phyloP scores from a whole-genome alignment of 805 yeast genomes.

The Pichia gijzeniarum region DNA sequence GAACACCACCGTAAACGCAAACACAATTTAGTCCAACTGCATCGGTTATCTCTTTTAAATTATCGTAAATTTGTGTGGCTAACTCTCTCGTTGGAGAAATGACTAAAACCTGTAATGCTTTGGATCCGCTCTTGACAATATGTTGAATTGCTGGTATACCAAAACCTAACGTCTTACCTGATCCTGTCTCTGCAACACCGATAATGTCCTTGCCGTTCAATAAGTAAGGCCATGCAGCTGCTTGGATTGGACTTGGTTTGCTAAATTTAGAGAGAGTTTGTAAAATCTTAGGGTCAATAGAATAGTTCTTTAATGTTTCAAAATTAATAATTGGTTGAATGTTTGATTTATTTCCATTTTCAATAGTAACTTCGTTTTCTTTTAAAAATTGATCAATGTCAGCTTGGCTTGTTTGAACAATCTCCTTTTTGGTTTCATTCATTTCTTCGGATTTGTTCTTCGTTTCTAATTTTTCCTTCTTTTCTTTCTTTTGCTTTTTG shows the following conservation, averaged over 20 bases:
- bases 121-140: constrained; percentile 39
- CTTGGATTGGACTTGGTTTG: constrained; percentile 93
- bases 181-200: constrained; percentile 98
- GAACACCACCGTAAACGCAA: constrained; percentile 95
- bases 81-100: constrained; percentile 97
- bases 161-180: constrained; percentile 96
- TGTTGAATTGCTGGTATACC: constrained; percentile 94
- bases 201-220: constrained; percentile 75
- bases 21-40: constrained; percentile 61
- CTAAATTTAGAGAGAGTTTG: constrained; percentile 65
- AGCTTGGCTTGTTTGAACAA: constrained; percentile 32
- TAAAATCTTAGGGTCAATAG: constrained; percentile 48
- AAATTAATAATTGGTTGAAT: constrained; percentile 70
- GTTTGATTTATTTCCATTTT: constrained; percentile 49
- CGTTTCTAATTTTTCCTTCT: constrained; percentile 29
- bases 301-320: constrained; percentile 40
- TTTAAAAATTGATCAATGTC: constrained; percentile 58
- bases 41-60: constrained; percentile 59
- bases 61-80: constrained; percentile 90
- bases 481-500: constrained; percentile 33
- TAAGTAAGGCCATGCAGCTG: constrained; percentile 90
- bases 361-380: constrained; percentile 73
- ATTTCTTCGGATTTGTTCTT: constrained; percentile 12
- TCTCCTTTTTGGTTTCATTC: constrained; percentile 1
- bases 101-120: constrained; percentile 67